These are phyloP conservation scores for Hymenoscyphus fraxineus DNA, from an alignment of 2,329 filamentous ascomycete genomes.

Conservation along the genomic window DNA sequence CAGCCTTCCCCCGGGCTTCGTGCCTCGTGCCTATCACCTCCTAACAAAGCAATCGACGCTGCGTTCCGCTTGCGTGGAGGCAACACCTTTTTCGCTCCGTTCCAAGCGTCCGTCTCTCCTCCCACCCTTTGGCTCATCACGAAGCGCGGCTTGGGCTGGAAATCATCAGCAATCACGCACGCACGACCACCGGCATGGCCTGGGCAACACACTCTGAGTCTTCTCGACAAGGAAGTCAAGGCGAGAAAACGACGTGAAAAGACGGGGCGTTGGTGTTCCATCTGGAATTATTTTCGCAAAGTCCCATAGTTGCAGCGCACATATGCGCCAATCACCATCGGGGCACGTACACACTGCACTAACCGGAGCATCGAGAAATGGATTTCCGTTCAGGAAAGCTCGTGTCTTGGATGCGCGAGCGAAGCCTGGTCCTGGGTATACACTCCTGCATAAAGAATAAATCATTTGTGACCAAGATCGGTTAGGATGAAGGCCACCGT, in stretches of 20 bases:
- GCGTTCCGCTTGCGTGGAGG: conserved; percentile 1
- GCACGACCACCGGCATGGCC: neutral
- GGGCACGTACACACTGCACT: neutral
- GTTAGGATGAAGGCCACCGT: neutral
- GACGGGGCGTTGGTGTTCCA: conserved; percentile 8
- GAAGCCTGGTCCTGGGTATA: conserved; percentile 15
- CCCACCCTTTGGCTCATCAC: neutral
- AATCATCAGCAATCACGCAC: conserved; percentile 4
- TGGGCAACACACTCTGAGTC: neutral
- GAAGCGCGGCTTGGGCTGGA: neutral
- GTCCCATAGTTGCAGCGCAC: conserved; percentile 3
- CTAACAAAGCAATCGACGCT: neutral
- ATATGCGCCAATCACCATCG: conserved; percentile 4
- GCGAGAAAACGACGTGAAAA: neutral
- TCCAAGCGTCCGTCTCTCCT: neutral
- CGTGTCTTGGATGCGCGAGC: conserved; percentile 10
- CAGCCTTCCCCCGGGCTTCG: neutral
- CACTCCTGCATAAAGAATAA: neutral
- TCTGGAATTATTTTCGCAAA: conserved; percentile 2
- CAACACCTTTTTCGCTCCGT: neutral
- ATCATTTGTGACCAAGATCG: neutral
- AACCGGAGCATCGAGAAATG: conserved; percentile 18
- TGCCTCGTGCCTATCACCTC: neutral
- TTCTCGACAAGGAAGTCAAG: conserved; percentile 7
- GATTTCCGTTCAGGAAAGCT: conserved; percentile 25